Conservation (phyloP, 257 asterid genomes). For the Penstemon eatonii region DNA sequence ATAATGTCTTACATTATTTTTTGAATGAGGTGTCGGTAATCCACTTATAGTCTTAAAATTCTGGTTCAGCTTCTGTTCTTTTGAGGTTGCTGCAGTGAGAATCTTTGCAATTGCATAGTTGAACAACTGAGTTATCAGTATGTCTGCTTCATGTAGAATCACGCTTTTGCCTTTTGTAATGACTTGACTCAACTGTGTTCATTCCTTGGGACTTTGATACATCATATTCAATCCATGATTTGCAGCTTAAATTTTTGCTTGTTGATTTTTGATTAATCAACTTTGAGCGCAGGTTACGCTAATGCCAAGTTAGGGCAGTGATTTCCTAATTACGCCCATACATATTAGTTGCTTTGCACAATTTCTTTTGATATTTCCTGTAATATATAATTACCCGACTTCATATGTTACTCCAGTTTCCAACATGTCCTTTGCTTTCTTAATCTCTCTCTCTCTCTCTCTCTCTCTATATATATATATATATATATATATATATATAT, state of each 20-base stretch:
- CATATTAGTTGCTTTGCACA: background rate
- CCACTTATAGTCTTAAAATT: no score
- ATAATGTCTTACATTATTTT: no score
- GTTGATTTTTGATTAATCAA: conserved; percentile 8
- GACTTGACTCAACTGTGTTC: background rate
- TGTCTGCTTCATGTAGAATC: conserved; percentile 9
- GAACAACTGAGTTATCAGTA: background rate
- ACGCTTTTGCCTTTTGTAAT: background rate
- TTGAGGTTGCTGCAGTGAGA: background rate
- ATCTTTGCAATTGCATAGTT: background rate
- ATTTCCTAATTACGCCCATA: conserved; percentile 1
- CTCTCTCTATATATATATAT: background rate
- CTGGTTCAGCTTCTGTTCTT: no score
- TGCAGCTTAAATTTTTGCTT: conserved; percentile 7
- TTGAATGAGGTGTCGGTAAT: no score
- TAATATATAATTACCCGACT: background rate
- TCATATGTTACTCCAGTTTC: conserved; percentile 10
- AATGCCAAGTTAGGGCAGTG: conserved; percentile 4
- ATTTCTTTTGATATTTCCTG: conserved; percentile 2
- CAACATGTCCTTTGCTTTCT: background rate
- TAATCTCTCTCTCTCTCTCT: background rate
- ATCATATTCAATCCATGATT: conserved; percentile 1
- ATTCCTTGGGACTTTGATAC: background rate
- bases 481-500: no score
- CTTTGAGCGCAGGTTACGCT: background rate